Evolutionary conservation across 257 asterid species (phyloP), one percentile per base, ranked within the genome.

Genomic region (Ajuga chamaepitys): DNA sequence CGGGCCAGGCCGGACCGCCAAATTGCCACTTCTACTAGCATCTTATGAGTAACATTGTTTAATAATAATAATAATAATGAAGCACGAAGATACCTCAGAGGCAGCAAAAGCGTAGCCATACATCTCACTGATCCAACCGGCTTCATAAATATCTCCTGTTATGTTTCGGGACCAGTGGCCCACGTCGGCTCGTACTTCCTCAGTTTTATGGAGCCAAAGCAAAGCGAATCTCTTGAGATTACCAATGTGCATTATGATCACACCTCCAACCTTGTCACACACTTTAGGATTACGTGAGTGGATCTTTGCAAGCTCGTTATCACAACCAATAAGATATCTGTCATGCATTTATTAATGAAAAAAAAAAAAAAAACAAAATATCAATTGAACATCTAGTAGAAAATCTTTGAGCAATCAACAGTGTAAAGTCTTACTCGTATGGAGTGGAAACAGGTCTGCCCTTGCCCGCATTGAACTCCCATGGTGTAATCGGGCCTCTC

Each of bases 41-140:
- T 30, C 37, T 30, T 30, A 30, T 30, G 4, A n/a, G 37, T 30
- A 4, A 4, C 7, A 4, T 30, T 30, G n/a, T n/a, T n/a, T n/a
- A n/a, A n/a, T n/a, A n/a, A n/a, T n/a, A n/a, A 0, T 28, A 12
- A 2, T 17, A 59, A 30, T 40, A 16, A 13, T 6, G 0, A 44
- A 62, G 21, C 20, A 26, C 1, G 14, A 22, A 68, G 63, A 52
- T 84, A 94, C 98, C 99, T 94, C 99, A 17, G 99, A 91, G 37
- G 98, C 99, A 74, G 88, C 99, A 62, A 94, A 94, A 47, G 96
- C 85, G 87, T 94, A 94, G 58, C 99, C 99, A 72, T 94, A 94
- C 99, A 94, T 94, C 84, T 94, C 96, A 64, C 97, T 94, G 52
- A 94, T 90, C 99, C 97, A 94, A 64, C 97, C 99, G 50, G 98